Conservation (phyloP, 345 rosid genomes). For the Citrus medica region DNA sequence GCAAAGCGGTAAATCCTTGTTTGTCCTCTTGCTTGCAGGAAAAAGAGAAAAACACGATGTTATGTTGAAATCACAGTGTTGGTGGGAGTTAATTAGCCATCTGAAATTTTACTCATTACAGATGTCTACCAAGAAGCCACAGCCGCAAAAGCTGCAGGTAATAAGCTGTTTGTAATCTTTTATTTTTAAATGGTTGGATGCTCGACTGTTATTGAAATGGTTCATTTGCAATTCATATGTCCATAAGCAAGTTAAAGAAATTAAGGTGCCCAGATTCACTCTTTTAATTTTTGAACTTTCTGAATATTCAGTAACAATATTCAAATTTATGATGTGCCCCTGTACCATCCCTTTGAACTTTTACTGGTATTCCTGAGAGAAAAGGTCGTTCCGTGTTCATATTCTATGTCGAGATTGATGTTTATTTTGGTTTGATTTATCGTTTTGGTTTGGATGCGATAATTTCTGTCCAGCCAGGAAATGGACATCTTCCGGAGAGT, state of each 20-base stretch:
- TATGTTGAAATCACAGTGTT: conserved; percentile 71
- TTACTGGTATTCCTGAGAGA: neutral
- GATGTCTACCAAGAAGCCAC: conserved; percentile 86
- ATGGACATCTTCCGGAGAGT: conserved; percentile 54
- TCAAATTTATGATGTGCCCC: neutral
- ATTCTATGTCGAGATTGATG: neutral
- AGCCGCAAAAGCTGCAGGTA: conserved; percentile 91
- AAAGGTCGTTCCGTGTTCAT: neutral
- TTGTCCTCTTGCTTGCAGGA: conserved; percentile 42
- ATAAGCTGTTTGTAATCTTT: neutral
- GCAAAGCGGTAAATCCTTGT: neutral
- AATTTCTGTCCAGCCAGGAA: conserved; percentile 71
- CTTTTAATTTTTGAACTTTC: neutral
- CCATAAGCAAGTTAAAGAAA: neutral
- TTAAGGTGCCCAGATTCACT: neutral
- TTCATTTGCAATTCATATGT: neutral
- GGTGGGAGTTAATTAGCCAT: conserved; percentile 80
- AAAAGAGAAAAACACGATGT: conserved; percentile 72
- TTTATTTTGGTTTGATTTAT: neutral
- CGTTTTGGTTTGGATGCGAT: conserved; percentile 52
- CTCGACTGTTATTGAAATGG: neutral
- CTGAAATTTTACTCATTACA: conserved; percentile 74
- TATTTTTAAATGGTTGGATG: neutral
- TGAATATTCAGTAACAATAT: neutral
- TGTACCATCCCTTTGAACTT: neutral